Conservation (phyloP, 2,329 filamentous ascomycete species). For the Xylaria sp. region DNA sequence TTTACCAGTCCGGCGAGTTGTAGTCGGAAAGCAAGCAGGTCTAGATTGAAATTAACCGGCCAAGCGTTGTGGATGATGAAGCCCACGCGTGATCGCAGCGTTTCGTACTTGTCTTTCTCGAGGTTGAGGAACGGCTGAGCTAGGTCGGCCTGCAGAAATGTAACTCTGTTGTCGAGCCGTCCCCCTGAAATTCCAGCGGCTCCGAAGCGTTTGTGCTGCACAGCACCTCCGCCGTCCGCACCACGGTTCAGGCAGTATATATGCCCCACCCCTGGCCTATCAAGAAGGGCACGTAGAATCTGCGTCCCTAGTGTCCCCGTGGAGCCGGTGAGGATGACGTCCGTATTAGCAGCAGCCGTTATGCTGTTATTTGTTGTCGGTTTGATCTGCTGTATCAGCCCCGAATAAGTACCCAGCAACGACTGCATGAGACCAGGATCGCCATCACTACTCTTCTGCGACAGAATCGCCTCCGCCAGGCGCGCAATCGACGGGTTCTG, state of each 20-base stretch:
- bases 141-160: conserved; percentile 31
- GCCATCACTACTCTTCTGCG: conserved; percentile 18
- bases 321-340: conserved; percentile 37
- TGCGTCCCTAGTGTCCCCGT: conserved; percentile 36
- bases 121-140: conserved; percentile 31
- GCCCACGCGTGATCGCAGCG: conserved; percentile 12
- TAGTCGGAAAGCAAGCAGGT: conserved; percentile 27
- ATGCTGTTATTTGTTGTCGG: neutral
- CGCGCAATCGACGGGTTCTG: conserved; percentile 17
- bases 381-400: neutral
- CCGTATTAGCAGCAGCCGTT: neutral
- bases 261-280: conserved; percentile 23
- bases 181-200: neutral
- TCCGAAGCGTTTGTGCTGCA: conserved; percentile 17
- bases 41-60: conserved; percentile 37
- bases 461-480: conserved; percentile 23
- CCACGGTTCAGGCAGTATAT: conserved; percentile 40
- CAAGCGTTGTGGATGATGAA: conserved; percentile 37
- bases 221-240: conserved; percentile 25
- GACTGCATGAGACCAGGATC: conserved; percentile 10
- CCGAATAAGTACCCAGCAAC: neutral
- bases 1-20: conserved; percentile 34
- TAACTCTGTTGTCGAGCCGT: conserved; percentile 29
- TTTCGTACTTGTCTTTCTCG: conserved; percentile 20
- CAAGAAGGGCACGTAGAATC: conserved; percentile 31